Percentiles rank a stretch among this genome's conserved stretches.
phyloP scores from a whole-genome alignment of 2,329 filamentous ascomycete genomes.

The Xylaria sp. region DNA sequence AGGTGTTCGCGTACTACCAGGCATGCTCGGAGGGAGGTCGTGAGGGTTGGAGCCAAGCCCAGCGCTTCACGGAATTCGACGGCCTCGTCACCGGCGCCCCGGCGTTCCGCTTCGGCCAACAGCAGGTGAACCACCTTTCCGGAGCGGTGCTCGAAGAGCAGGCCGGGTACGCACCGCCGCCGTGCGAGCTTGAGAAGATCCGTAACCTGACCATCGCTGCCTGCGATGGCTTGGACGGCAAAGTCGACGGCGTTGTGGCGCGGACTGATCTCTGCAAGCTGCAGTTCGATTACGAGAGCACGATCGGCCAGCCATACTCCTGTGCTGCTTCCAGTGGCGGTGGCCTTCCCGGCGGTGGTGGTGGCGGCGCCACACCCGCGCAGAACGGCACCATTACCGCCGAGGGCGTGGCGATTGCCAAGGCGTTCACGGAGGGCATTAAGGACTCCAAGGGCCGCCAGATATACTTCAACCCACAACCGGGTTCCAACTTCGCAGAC shows the following conservation, averaged over 20 bases:
- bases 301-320: conserved; percentile 52
- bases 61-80: conserved; percentile 55
- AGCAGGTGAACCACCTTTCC: conserved; percentile 52
- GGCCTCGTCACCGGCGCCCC: conserved; percentile 53
- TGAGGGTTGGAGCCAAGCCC: conserved; percentile 55
- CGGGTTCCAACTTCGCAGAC: conserved; percentile 42
- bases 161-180: conserved; percentile 48
- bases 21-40: conserved; percentile 61
- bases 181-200: conserved; percentile 53
- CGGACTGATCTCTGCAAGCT: conserved; percentile 46
- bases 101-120: conserved; percentile 52
- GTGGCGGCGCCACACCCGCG: conserved; percentile 30
- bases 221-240: conserved; percentile 62
- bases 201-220: conserved; percentile 59
- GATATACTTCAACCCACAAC: conserved; percentile 45
- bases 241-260: conserved; percentile 57
- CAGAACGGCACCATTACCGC: conserved; percentile 40
- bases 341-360: conserved; percentile 32
- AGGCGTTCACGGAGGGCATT: conserved; percentile 45
- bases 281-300: conserved; percentile 48
- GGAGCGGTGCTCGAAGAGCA: conserved; percentile 47
- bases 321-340: conserved; percentile 45
- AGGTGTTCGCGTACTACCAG: conserved; percentile 56
- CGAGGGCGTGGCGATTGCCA: conserved; percentile 40
- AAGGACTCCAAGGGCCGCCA: conserved; percentile 44